Evolutionary conservation across 2,329 filamentous ascomycete genomes (phyloP).

Genomic region (Diaporthe nobilis): DNA sequence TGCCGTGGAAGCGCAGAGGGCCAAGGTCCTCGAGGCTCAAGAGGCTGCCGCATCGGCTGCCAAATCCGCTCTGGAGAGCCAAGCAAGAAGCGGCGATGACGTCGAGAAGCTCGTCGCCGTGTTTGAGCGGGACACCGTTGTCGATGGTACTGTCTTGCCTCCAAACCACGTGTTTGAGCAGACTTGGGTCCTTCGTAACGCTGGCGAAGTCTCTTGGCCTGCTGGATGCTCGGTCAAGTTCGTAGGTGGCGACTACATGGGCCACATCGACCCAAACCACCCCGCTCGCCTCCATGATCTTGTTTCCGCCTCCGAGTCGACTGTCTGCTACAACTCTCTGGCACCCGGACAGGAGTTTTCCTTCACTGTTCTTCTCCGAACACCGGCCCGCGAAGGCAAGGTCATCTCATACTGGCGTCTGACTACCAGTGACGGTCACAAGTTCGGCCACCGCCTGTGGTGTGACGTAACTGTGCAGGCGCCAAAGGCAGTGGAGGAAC

Average conservation of each 20-base stretch:
- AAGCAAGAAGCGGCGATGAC: neutral
- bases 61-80: conserved; percentile 41
- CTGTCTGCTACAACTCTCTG: conserved; percentile 78
- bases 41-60: conserved; percentile 35
- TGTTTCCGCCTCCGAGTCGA: conserved; percentile 85
- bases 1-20: conserved; percentile 46
- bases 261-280: conserved; percentile 84
- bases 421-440: conserved; percentile 82
- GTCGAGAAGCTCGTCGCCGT: conserved; percentile 61
- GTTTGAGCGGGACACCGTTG: conserved; percentile 84
- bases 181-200: conserved; percentile 92
- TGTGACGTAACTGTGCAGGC: conserved; percentile 84
- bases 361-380: conserved; percentile 89
- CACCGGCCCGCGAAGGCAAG: conserved; percentile 81
- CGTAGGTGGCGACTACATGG: conserved; percentile 96
- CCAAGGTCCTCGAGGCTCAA: neutral
- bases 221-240: conserved; percentile 91
- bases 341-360: conserved; percentile 80
- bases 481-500: conserved; percentile 50
- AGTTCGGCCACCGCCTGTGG: conserved; percentile 96
- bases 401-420: conserved; percentile 97
- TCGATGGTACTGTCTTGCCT: conserved; percentile 81
- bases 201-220: conserved; percentile 85
- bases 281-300: conserved; percentile 85
- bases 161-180: conserved; percentile 86